Base-by-base conservation (phyloP, 495 filamentous ascomycete species). In the Margaritispora aquatica region DNA sequence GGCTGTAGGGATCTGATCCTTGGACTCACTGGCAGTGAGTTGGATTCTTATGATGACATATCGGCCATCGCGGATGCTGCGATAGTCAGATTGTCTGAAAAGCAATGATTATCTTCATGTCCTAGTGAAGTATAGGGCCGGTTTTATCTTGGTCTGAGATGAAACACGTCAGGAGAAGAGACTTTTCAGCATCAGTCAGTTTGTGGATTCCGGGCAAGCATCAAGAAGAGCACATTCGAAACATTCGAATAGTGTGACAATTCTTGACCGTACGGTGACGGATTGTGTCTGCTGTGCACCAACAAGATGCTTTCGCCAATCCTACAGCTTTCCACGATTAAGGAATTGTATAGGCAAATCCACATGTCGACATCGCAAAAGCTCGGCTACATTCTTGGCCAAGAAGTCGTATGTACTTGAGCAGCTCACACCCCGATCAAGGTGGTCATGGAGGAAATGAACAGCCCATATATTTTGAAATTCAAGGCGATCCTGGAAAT, bases 301-400 rank as follows among this genome's bases (percentile, higher is more conserved):
- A n/a, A n/a, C n/a, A n/a, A n/a, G n/a, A n/a, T n/a, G n/a, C n/a
- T n/a, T n/a, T n/a, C n/a, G n/a, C n/a, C n/a, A n/a, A n/a, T 51
- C 24, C 50, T 55, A 71, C 13, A 73, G 31, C 49, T 62, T 69
- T 0, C 70, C 68, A 23, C 65, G 55, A 23, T 62, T 64, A 21
- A 72, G 57, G 61, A 75, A 74, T 54, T 57, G 65, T 50, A 29
- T 57, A 9, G 80, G 82, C 11, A 84, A 58, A 67, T 78, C 77
- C 19, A 82, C 79, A 63, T 74, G 67, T 36, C 69, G 69, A 34
- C 71, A 69, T 34, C 81, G 68, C 54, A 84, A 52, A 59, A 69
- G 83, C 66, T 84, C 80, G 26, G 77, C 80, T 21, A 82, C 75
- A 56, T 82, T 81, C 68, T 84, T 84, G 1, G 78, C 80, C 55